These are phyloP conservation scores for Acanthamoeba divionensis DNA, from an alignment of 208 protist genomes.

Conservation along the genomic window DNA sequence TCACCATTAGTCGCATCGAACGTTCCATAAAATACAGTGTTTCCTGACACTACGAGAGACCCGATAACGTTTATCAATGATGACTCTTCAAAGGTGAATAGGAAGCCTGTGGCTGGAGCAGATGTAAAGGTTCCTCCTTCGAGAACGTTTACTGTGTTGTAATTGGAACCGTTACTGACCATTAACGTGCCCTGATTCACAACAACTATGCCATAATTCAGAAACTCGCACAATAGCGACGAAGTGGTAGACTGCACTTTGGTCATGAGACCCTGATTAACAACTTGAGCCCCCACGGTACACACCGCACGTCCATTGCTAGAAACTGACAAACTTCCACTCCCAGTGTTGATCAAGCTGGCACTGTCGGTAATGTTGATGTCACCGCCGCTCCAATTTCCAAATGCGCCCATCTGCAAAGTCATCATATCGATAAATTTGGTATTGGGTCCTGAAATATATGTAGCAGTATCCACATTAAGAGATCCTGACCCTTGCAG, in stretches of 20 bases:
- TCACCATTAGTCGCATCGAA: too few species aligned
- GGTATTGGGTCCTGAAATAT: not conserved
- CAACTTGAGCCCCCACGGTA: not conserved
- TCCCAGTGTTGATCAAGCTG: conserved; percentile 1
- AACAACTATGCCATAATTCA: not conserved
- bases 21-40: too few species aligned
- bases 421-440: conserved; percentile 4
- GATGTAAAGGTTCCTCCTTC: too few species aligned
- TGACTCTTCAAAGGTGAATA: too few species aligned
- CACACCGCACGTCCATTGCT: not conserved
- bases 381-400: not conserved
- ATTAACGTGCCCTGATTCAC: not conserved
- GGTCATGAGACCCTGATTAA: not conserved
- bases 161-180: not conserved
- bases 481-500: not conserved
- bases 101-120: too few species aligned
- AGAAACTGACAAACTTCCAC: not conserved
- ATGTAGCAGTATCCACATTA: not conserved
- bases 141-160: not conserved
- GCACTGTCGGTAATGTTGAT: not conserved
- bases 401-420: not conserved
- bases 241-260: not conserved
- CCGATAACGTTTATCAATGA: too few species aligned
- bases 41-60: too few species aligned
- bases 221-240: not conserved